Base-by-base conservation (phyloP, 805 yeast genomes). In the Yamadazyma olivae region DNA sequence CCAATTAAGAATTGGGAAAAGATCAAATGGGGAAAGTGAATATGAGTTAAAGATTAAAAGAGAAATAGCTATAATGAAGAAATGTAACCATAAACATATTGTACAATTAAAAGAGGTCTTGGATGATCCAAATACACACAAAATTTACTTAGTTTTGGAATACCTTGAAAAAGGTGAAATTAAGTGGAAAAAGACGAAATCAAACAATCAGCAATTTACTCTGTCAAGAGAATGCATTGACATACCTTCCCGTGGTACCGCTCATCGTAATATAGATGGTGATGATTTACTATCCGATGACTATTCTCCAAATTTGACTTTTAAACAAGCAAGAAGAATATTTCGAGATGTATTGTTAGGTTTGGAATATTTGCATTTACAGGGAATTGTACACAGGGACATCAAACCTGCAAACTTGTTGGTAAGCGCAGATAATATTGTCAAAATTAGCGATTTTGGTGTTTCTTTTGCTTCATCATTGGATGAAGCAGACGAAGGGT, bases 371-470 rank as follows among this genome's bases (percentile, higher is more conserved):
- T 61, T 91, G 46, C 98, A 93, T 62, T 67, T 77, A 48, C 95
- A 86, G 56, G 95, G 95, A 2, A 86, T 90, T 30, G 84, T 91
- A 13, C 99, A 91, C 61, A 75, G 99, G 45, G 99, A 91, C 59
- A 90, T 91, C 40, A 91, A 91, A 56, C 98, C 99, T 2, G 95
- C 98, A 2, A 91, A 91, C 54, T 59, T 91, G 40, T 70, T 91
- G 38, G 79, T 89, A 2, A 71, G 84, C 19, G 62, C 73, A 12
- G 81, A 84, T 46, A 78, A 81, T 36, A 69, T 73, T 6, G 96
- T 90, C 17, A 93, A 93, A 60, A 93, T 91, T 27, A 81, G 95
- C n/a, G 99, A 91, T 64, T 93, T 91, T 62, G 98, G 99, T 17
- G 95, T 93, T 10, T 87, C 96, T 1, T 84, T 86, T 59, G 88